Evolutionary conservation across 2,329 filamentous ascomycete genomes (phyloP), one percentile per base, ranked within the genome.

Genomic region (Alternaria ethzedia): DNA sequence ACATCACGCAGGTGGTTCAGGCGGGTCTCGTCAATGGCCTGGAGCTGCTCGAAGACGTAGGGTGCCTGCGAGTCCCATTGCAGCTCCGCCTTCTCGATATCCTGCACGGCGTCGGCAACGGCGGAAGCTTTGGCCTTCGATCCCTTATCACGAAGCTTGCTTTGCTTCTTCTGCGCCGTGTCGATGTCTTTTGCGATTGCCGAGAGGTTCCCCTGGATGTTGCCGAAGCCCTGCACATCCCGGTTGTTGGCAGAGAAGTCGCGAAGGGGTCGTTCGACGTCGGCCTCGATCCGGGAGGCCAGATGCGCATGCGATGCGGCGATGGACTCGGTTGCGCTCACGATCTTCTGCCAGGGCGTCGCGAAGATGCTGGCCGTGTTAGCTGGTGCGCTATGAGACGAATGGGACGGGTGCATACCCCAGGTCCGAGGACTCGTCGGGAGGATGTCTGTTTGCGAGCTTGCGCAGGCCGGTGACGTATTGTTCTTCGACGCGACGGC

Each of bases 41-140:
- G 96, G 25, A 99, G 87, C 64, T 90, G 91, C 81, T 99, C 96
- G 76, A 97, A 97, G 64, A 97, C 91, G 80, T 93, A 98, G 1
- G 96, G 96, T 13, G 96, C 93, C 79, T 97, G 94, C 1, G 93
- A 94, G 59, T 97, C 90, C 96, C 96, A 99, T 77, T 97, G 91
- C 69, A 90, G 87, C 47, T 86, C 88, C n/a, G 93, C 91, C 64
- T 89, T 89, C 67, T 97, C 92, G 46, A 96, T 87, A 68, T 89
- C 90, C 17, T 88, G 84, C 11, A 88, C 86, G 12, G 93, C 94
- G 66, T 86, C 86, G 46, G 94, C 91, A 43, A 96, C 87, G 80
- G 96, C 97, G 62, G 89, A 88, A 3, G 90, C 86, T 72, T 89
- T 94, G 45, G 91, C 89, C 80, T 90, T 93, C 57, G 87, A 86